Base-by-base conservation (phyloP, 805 yeast genomes). In the Lachancea mirantina region DNA sequence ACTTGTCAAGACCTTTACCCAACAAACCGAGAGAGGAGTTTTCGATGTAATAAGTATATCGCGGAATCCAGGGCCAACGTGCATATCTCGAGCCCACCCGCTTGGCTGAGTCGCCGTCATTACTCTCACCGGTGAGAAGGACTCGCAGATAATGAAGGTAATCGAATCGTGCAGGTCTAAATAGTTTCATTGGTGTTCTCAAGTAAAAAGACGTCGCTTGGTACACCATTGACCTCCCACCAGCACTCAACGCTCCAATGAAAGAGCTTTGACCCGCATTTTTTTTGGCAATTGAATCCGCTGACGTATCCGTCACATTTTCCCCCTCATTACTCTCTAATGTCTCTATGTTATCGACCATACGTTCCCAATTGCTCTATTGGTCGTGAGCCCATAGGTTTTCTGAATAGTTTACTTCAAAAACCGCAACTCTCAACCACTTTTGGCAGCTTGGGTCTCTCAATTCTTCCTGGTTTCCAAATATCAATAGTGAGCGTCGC, bases 121-220 rank as follows among this genome's bases (percentile, higher is more conserved):
- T 34, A 14, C 40, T 39, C 14, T 44, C 52, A 19, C 48, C 49
- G 4, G 52, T 41, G 21, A 72, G 73, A 18, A 65, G 49, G 5
- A 72, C 72, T 32, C 87, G 59, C 1, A 80, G 74, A 34, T 77
- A 72, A 6, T 83, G 83, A 51, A 84, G 62, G 48, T 84, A 85
- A 55, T 89, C 97, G 40, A 89, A 83, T 24, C 96, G 62, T 4
- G 95, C 78, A 1, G 97, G 97, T 21, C 95, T 65, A 55, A 89
- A 89, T 14, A 88, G 66, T 61, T 89, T 88, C 26, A 85, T 81
- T 1, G 78, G 78, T 1, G 94, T 83, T 36, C 96, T 67, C 26
- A 87, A 57, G 52, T 88, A 89, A 19, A 89, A 62, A 1, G 87
- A 64, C 27, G 85, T 78, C 22, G 85, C 43, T 57, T 88, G 95